Evolutionary conservation across 306 rosid species (phyloP), one percentile per base, ranked within the genome.

Genomic region (Urtica urens): DNA sequence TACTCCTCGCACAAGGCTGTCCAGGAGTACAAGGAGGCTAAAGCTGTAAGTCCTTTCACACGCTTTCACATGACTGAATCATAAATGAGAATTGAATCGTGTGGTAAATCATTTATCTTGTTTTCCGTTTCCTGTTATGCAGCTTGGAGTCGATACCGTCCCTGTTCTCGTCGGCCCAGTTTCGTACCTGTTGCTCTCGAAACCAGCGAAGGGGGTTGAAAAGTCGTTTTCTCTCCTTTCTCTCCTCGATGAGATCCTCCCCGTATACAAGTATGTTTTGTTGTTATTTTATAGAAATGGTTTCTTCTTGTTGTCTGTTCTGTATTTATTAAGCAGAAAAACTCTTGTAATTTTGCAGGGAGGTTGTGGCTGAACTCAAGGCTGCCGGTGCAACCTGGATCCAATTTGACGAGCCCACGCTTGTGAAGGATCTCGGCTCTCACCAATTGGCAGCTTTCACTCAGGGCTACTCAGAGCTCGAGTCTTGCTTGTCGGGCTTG

Each of bases 1-100:
- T 81, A 86, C 62, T 81, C 95, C 31, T 86, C 95, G 15, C 95
- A 78, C 60, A 78, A 85, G 72, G 93, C 80, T 6, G 93, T 86
- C 57, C 67, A 73, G 17, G 95, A 86, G 38, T 86, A 66, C 78
- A 81, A 73, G 23, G 95, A 81, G 67, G 95, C 93, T 34, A 81
- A 76, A 62, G 77, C 78, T 63, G 93, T 86, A 76, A 63, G 93
- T 61, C 44, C n/a, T 47, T 41, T n/a, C 31, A 35, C 40, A 10
- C 40, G 4, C 7, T 35, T 13, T 35, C n/a, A 7, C 4, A 35
- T 3, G n/a, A 35, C 10, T 31, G 37, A 3, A 5, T 35, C 11
- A 4, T 35, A 7, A 10, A 35, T 13, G 40, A 35, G 40, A 4
- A 10, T 35, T 1, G n/a, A 9, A 35, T 10, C n/a, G n/a, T 7